phyloP scores from a whole-genome alignment of 305 asterid species.

The Fraxinus ornus region DNA sequence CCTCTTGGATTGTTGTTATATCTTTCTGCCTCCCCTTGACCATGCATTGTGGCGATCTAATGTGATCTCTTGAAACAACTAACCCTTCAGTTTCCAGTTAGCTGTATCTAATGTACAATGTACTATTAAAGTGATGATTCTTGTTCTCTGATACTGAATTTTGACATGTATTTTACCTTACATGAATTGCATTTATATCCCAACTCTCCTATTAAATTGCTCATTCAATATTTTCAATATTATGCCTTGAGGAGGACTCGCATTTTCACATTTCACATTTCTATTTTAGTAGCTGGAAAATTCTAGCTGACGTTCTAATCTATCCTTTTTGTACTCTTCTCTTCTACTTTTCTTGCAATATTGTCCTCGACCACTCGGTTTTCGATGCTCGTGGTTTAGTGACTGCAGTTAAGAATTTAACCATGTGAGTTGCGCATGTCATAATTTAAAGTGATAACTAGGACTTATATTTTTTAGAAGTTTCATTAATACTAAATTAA shows the following conservation, averaged over 20 bases:
- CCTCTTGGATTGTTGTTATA: background rate
- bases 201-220: background rate
- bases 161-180: background rate
- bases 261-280: too few relatives aligned
- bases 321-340: background rate
- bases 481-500: too few relatives aligned
- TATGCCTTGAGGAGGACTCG: background rate
- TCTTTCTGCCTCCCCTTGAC: background rate
- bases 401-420: background rate
- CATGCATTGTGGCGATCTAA: background rate
- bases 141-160: background rate
- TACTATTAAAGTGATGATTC: background rate
- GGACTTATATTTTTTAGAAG: background rate
- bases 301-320: background rate
- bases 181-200: background rate
- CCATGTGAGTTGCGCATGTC: background rate
- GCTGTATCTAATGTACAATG: constrained; percentile 7
- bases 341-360: background rate
- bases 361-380: background rate
- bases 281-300: background rate
- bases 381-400: background rate
- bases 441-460: background rate
- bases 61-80: background rate
- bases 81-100: background rate
- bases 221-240: background rate